phyloP scores from a whole-genome alignment of 805 yeast species.

The Cyberlindnera petersonii region DNA sequence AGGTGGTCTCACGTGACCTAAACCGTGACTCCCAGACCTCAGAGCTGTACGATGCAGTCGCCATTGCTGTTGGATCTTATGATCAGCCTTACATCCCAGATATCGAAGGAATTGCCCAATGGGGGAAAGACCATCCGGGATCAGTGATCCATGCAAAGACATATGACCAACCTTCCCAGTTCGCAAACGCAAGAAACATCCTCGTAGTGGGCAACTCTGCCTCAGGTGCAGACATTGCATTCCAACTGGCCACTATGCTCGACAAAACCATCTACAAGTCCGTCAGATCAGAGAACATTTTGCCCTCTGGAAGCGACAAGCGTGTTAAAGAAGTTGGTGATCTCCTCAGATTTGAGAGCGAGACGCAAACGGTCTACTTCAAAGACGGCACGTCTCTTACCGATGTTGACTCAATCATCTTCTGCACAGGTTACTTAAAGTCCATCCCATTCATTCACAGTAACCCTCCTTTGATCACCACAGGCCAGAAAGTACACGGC shows the following conservation, averaged over 20 bases:
- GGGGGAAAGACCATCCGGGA: constrained; percentile 41
- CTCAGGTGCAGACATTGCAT: constrained; percentile 70
- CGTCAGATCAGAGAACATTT: constrained; percentile 40
- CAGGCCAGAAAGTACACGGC: constrained; percentile 46
- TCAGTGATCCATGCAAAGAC: constrained; percentile 54
- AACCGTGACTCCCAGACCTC: constrained; percentile 15
- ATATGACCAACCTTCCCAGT: constrained; percentile 46
- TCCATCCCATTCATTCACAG: constrained; percentile 56
- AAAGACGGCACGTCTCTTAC: constrained; percentile 43
- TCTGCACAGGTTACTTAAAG: constrained; percentile 74
- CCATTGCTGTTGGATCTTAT: constrained; percentile 62
- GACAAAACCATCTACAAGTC: constrained; percentile 44
- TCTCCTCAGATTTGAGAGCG: constrained; percentile 36
- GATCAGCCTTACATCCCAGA: constrained; percentile 59
- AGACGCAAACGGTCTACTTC: constrained; percentile 39
- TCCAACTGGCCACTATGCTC: constrained; percentile 48
- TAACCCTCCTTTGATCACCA: constrained; percentile 33
- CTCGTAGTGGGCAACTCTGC: constrained; percentile 75
- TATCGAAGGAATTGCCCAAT: constrained; percentile 48
- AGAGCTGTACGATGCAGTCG: constrained; percentile 54
- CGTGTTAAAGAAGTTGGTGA: constrained; percentile 42
- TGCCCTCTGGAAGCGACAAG: constrained; percentile 43
- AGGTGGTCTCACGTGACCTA: constrained; percentile 35
- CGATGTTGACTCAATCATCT: constrained; percentile 54
- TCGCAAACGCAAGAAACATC: constrained; percentile 36